Evolutionary conservation across 2,329 filamentous ascomycete species (phyloP).

Genomic region (Didymella keratinophila): DNA sequence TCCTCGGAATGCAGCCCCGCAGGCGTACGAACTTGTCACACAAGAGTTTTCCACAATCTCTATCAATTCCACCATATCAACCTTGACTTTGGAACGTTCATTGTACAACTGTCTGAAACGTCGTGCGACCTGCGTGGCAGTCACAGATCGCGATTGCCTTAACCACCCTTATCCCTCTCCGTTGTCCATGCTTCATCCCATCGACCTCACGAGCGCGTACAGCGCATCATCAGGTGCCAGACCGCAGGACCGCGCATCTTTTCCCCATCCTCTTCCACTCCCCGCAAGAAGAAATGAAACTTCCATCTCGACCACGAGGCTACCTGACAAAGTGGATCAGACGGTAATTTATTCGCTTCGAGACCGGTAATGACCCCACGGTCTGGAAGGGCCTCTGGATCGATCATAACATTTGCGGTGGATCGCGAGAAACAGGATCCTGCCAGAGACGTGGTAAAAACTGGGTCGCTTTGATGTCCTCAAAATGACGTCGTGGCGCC

Average conservation of each 20-base stretch:
- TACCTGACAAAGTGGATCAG: constrained; percentile 4
- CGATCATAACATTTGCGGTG: constrained; percentile 18
- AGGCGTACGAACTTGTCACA: background rate
- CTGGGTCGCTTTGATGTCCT: constrained; percentile 3
- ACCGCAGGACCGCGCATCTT: constrained; percentile 16
- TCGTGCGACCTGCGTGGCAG: background rate
- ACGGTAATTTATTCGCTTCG: constrained; percentile 14
- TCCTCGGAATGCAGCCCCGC: constrained; percentile 12
- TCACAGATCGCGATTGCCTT: background rate
- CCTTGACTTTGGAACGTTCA: constrained; percentile 2
- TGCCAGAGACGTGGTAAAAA: constrained; percentile 12
- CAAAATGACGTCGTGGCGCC: constrained; percentile 15
- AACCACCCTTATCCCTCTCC: background rate
- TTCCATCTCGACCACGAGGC: constrained; percentile 15
- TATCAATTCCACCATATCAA: too few species aligned
- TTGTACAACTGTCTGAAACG: background rate
- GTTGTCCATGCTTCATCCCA: background rate
- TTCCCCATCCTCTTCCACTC: background rate
- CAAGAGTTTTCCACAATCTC: too few species aligned
- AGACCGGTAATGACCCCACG: constrained; percentile 16
- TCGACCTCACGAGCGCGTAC: background rate
- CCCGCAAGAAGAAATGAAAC: constrained; percentile 11
- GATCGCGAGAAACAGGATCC: constrained; percentile 6
- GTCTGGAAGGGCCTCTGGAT: constrained; percentile 18
- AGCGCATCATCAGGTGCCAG: background rate